These are phyloP conservation scores for Tylopilus sp. DNA, from an alignment of 768 basidiomycete species.

Conservation along the genomic window DNA sequence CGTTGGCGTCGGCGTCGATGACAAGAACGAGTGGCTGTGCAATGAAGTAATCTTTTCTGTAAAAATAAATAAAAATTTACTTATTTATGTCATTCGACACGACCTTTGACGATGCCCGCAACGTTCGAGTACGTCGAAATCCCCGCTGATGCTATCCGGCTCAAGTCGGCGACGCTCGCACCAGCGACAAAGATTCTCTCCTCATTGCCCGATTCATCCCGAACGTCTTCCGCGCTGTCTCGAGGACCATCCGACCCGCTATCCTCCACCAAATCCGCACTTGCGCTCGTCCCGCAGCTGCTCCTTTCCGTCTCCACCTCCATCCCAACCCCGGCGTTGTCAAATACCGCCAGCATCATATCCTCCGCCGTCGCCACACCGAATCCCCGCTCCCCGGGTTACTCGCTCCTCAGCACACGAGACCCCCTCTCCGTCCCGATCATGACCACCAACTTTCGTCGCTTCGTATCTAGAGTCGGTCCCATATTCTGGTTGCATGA, in stretches of 20 bases:
- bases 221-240: slow-evolving; percentile 10
- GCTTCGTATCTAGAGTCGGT: slow-evolving; percentile 73
- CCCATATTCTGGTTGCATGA: slow-evolving; percentile 91
- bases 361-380: slow-evolving; percentile 23
- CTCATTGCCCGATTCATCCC: slow-evolving; percentile 32
- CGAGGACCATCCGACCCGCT: background rate
- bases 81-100: background rate
- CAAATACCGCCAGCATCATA: slow-evolving; percentile 4
- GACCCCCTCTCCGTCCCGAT: slow-evolving; percentile 77
- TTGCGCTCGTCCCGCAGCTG: slow-evolving; percentile 40
- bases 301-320: slow-evolving; percentile 24
- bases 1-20: too few species aligned
- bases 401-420: slow-evolving; percentile 46
- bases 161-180: slow-evolving; percentile 27
- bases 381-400: slow-evolving; percentile 9
- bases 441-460: slow-evolving; percentile 60
- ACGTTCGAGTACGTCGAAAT: slow-evolving; percentile 41
- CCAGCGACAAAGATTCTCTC: slow-evolving; percentile 43
- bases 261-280: slow-evolving; percentile 31
- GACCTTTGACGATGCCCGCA: slow-evolving; percentile 20
- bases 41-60: background rate
- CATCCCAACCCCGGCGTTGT: slow-evolving; percentile 18
- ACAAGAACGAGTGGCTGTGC: slow-evolving; percentile 8
- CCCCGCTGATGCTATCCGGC: slow-evolving; percentile 37
- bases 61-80: background rate